Evolutionary conservation across 2,329 filamentous ascomycete species (phyloP).

Genomic region (Colletotrichum higginsianum): DNA sequence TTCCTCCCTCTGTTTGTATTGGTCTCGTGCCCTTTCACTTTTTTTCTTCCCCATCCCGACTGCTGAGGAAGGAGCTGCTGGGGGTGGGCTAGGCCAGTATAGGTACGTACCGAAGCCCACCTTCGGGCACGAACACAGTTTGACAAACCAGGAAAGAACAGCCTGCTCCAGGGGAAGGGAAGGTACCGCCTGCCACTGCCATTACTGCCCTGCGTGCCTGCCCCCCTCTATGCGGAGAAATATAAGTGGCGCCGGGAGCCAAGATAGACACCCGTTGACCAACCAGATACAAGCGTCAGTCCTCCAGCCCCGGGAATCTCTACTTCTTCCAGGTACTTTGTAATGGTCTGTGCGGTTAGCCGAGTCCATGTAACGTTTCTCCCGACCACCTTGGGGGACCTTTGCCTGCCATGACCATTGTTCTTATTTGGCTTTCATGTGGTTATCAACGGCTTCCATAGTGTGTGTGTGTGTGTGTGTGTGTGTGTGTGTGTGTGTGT

Average conservation of each 20-base stretch:
- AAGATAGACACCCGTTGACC: constrained; percentile 18
- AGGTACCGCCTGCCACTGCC: not conserved
- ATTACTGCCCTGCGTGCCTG: not conserved
- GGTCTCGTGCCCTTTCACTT: not conserved
- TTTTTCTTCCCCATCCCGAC: not conserved
- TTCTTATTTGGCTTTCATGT: not conserved
- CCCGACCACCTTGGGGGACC: constrained; percentile 10
- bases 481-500: too few relatives aligned
- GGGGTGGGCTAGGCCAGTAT: too few relatives aligned
- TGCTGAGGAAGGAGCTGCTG: too few relatives aligned
- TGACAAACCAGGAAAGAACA: not conserved
- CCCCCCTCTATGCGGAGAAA: constrained; percentile 30
- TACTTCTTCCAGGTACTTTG: too few relatives aligned
- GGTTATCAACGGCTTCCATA: not conserved
- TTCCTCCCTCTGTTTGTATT: too few relatives aligned
- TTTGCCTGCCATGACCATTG: too few relatives aligned
- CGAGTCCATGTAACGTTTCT: constrained; percentile 45
- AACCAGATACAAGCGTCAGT: constrained; percentile 3
- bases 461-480: too few relatives aligned
- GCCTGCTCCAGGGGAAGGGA: too few relatives aligned
- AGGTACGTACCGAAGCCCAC: too few relatives aligned
- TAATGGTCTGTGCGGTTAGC: not conserved
- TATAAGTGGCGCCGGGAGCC: constrained; percentile 26
- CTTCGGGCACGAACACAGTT: not conserved
- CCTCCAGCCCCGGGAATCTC: too few relatives aligned